Conservation (phyloP, 2,329 filamentous ascomycete genomes). For the Colletotrichum sojae region DNA sequence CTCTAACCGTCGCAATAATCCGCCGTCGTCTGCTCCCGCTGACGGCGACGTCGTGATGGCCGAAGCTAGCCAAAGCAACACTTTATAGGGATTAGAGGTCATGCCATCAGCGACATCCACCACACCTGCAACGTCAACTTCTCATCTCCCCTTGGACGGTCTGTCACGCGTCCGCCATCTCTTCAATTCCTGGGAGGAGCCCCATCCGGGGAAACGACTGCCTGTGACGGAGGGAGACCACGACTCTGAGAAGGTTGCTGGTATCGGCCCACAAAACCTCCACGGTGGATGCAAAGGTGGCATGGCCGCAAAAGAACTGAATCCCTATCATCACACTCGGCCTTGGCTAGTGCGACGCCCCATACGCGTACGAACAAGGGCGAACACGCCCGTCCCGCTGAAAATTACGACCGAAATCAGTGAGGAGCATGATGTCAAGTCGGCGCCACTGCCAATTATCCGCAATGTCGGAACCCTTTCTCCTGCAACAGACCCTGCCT, state of each 20-base stretch:
- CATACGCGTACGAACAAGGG: conserved; percentile 46
- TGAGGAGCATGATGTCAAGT: conserved; percentile 25
- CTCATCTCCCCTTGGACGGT: conserved; percentile 41
- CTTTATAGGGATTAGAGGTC: conserved; percentile 73
- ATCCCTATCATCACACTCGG: conserved; percentile 44
- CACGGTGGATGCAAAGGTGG: conserved; percentile 51
- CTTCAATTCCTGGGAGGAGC: conserved; percentile 57
- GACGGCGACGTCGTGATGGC: conserved; percentile 54
- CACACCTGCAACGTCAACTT: conserved; percentile 45
- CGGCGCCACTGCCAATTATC: conserved; percentile 42
- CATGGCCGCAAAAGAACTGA: conserved; percentile 65
- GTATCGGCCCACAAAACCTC: conserved; percentile 22
- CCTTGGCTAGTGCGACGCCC: conserved; percentile 43
- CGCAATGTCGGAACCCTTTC: conserved; percentile 10
- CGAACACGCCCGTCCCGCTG: conserved; percentile 46
- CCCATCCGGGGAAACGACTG: conserved; percentile 61
- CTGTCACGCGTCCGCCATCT: conserved; percentile 41
- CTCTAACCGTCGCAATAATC: conserved; percentile 58
- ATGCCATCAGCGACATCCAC: conserved; percentile 63
- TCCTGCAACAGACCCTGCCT: background rate
- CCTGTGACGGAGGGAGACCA: conserved; percentile 47
- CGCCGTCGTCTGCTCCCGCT: conserved; percentile 60
- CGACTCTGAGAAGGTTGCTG: conserved; percentile 41
- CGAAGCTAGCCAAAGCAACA: conserved; percentile 53
- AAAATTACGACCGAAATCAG: conserved; percentile 48